Percentiles rank a stretch among this genome's conserved stretches.
phyloP scores from a whole-genome alignment of 1,284 basidiomycete genomes.

The Heterobasidion annosum region DNA sequence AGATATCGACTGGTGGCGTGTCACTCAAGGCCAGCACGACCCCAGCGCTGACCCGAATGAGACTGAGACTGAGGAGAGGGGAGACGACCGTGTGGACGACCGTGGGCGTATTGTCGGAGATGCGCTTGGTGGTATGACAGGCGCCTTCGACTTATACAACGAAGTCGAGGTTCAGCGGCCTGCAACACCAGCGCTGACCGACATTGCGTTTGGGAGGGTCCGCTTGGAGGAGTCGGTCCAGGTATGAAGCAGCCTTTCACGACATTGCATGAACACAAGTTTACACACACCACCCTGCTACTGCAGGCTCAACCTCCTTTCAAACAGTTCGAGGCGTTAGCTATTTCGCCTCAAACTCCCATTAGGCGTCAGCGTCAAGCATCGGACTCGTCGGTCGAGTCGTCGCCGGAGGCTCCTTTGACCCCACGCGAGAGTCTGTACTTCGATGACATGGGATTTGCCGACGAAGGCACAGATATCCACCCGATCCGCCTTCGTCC shows the following conservation, averaged over 20 bases:
- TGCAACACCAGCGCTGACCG: constrained; percentile 8
- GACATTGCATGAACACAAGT: not conserved
- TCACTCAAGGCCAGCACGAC: constrained; percentile 59
- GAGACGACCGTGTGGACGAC: not conserved
- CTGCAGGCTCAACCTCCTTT: constrained; percentile 22
- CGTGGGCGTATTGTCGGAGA: not conserved
- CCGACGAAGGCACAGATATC: constrained; percentile 15
- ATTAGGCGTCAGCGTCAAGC: constrained; percentile 22
- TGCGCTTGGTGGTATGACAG: constrained; percentile 1
- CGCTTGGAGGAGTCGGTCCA: constrained; percentile 5
- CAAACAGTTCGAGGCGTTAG: constrained; percentile 39
- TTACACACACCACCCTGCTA: constrained; percentile 7
- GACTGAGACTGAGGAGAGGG: constrained; percentile 7
- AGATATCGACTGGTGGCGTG: constrained; percentile 79
- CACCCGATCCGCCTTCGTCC: constrained; percentile 8
- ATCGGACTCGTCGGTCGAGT: constrained; percentile 44
- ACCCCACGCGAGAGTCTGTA: constrained; percentile 32
- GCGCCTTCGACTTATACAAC: constrained; percentile 9
- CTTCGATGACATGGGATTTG: constrained; percentile 16
- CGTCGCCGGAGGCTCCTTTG: constrained; percentile 39
- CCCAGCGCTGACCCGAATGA: constrained; percentile 8
- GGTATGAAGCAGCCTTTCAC: constrained; percentile 2
- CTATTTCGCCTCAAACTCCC: constrained; percentile 42
- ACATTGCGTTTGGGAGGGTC: not conserved
- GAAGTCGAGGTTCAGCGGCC: constrained; percentile 11